Evolutionary conservation across 169 alveolate species (phyloP).

Genomic region (Eimeria sp.): DNA sequence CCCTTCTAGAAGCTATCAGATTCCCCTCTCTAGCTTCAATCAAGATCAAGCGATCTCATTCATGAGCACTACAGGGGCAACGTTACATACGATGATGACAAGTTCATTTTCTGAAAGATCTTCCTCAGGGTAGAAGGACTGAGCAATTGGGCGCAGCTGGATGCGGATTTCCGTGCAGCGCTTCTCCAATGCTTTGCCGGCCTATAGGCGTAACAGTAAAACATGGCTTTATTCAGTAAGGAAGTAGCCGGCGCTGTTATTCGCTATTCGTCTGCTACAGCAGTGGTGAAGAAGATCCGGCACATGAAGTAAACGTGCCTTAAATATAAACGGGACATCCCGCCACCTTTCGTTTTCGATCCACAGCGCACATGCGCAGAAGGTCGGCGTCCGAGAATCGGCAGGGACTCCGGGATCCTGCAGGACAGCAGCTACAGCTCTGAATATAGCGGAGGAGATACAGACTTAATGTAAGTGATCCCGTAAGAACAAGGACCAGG

Average conservation of each 20-base stretch:
- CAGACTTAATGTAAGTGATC: background rate
- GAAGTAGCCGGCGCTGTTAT: background rate
- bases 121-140: conserved; percentile 84
- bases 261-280: background rate
- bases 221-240: background rate
- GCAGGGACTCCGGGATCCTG: conserved; percentile 86
- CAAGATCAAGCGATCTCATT: background rate
- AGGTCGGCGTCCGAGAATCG: conserved; percentile 87
- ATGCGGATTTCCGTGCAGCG: conserved; percentile 85
- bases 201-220: background rate
- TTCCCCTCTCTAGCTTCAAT: background rate
- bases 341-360: conserved; percentile 86
- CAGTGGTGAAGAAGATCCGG: background rate
- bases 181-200: conserved; percentile 88
- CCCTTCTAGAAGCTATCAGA: background rate
- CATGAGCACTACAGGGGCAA: background rate
- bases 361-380: conserved; percentile 85
- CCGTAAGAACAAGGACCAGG: background rate
- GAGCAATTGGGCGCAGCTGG: conserved; percentile 85
- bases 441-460: background rate
- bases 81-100: conserved; percentile 68
- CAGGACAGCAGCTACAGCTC: background rate
- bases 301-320: conserved; percentile 12
- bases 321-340: conserved; percentile 87
- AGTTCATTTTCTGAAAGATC: conserved; percentile 84